Evolutionary conservation across 2,329 filamentous ascomycete genomes (phyloP).

Genomic region (Microdochium bolleyi): DNA sequence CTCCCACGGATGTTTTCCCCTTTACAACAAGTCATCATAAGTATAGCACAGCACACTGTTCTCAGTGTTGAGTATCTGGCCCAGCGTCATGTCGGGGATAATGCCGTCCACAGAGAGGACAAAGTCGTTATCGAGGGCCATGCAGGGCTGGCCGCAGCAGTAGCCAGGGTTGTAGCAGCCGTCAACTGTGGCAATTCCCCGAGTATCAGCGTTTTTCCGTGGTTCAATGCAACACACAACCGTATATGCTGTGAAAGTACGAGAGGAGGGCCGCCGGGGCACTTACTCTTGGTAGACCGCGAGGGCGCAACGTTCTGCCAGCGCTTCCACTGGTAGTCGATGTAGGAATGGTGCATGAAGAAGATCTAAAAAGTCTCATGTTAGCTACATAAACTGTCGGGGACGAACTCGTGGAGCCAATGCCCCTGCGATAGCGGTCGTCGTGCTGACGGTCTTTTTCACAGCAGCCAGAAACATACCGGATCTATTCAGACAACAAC

Average conservation of each 20-base stretch:
- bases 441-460: too few relatives aligned
- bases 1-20: not conserved
- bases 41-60: slow-evolving; percentile 18
- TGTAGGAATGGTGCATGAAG: slow-evolving; percentile 24
- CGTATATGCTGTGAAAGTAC: not conserved
- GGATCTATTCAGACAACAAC: too few relatives aligned
- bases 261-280: not conserved
- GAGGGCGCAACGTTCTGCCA: slow-evolving; percentile 14
- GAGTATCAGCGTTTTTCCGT: not conserved
- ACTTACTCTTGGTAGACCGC: slow-evolving; percentile 10
- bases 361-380: slow-evolving; percentile 12
- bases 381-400: not conserved
- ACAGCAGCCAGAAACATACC: too few relatives aligned
- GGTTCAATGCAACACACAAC: not conserved
- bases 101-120: slow-evolving; percentile 15
- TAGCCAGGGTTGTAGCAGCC: slow-evolving; percentile 14
- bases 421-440: too few relatives aligned
- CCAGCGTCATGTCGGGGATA: slow-evolving; percentile 17
- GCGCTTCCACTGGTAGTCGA: slow-evolving; percentile 19
- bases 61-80: slow-evolving; percentile 15
- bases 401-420: too few relatives aligned
- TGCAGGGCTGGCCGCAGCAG: slow-evolving; percentile 11
- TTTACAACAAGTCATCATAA: slow-evolving; percentile 9
- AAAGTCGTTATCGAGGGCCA: slow-evolving; percentile 16
- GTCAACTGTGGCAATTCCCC: not conserved